Evolutionary conservation across 2,329 filamentous ascomycete species (phyloP).

Genomic region (Verticillium longisporum): DNA sequence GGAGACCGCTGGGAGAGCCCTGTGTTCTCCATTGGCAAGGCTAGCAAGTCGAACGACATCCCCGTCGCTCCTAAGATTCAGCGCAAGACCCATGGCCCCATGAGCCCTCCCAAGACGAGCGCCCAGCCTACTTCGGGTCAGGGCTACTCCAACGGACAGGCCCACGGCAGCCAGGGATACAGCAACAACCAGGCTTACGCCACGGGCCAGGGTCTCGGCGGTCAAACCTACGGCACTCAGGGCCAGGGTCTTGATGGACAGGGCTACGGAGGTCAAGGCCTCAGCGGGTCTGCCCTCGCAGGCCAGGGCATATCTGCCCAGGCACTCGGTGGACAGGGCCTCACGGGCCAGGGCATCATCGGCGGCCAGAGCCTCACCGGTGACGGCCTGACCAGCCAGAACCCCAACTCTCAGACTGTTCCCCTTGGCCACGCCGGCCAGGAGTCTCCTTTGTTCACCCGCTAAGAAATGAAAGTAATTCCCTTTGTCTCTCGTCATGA

Average conservation of each 20-base stretch:
- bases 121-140: background rate
- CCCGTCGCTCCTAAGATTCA: constrained; percentile 50
- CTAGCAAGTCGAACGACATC: constrained; percentile 64
- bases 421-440: background rate
- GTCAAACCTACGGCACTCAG: background rate
- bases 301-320: background rate
- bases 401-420: background rate
- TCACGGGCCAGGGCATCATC: background rate
- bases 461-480: background rate
- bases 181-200: background rate
- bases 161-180: background rate
- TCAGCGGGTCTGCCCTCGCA: background rate
- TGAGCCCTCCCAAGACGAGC: background rate
- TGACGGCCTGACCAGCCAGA: background rate
- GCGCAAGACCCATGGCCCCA: constrained; percentile 33
- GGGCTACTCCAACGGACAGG: background rate
- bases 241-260: background rate
- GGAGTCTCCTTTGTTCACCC: background rate
- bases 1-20: constrained; percentile 93
- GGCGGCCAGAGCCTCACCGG: background rate
- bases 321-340: background rate
- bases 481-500: background rate
- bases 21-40: constrained; percentile 80
- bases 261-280: background rate
- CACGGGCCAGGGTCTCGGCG: background rate